Percentiles rank a stretch among this genome's conserved stretches.
These are phyloP conservation scores for Alnus glutinosa DNA, from an alignment of 306 rosid species.

Conservation along the genomic window DNA sequence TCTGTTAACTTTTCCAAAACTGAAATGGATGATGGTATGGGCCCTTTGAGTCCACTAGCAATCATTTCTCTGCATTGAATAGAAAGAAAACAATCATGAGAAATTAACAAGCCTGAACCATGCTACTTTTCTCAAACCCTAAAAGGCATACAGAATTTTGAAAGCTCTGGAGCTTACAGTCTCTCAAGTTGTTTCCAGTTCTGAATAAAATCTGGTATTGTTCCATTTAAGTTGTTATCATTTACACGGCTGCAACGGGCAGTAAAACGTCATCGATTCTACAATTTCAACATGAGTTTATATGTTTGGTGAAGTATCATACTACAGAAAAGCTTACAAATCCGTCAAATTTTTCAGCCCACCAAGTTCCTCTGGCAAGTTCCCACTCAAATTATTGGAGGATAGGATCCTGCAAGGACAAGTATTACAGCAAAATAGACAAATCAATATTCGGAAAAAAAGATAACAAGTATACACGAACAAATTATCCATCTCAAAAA, in stretches of 20 bases:
- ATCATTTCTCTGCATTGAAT: conserved; percentile 12
- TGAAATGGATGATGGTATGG: conserved; percentile 3
- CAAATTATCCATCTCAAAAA: background rate
- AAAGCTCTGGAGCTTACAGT: conserved; percentile 1
- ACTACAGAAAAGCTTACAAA: conserved; percentile 20
- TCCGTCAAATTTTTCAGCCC: conserved; percentile 8
- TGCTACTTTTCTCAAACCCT: background rate
- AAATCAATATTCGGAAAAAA: background rate
- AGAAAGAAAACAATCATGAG: background rate
- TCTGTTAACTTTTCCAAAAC: background rate
- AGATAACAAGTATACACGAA: background rate
- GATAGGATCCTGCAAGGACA: conserved; percentile 24
- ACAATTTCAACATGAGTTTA: background rate
- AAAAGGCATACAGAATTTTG: background rate
- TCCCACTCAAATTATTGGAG: conserved; percentile 28
- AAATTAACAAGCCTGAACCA: background rate
- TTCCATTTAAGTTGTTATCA: background rate
- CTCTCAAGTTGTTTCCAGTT: background rate
- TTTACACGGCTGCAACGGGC: background rate
- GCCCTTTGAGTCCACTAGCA: conserved; percentile 6
- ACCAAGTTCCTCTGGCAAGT: conserved; percentile 21
- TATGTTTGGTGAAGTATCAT: background rate
- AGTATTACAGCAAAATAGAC: background rate
- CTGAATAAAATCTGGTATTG: conserved; percentile 11
- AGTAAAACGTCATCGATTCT: background rate